Evolutionary conservation across 2,329 filamentous ascomycete genomes (phyloP), one percentile per base, ranked within the genome.

Genomic region (Xylariaceae sp.): DNA sequence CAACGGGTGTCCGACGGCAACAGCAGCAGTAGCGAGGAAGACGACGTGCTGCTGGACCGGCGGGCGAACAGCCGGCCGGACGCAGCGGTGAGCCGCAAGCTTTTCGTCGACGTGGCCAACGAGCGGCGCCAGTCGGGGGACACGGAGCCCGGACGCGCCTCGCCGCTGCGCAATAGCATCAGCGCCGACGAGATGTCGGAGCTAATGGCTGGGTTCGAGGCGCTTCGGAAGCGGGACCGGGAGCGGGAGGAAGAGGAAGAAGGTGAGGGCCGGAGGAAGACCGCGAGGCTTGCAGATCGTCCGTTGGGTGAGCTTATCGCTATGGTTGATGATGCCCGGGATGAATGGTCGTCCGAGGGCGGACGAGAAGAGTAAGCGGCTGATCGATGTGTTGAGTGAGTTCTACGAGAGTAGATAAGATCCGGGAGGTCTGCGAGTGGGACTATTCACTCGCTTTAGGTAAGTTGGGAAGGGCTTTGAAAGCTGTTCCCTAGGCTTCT

Each of bases 151-250:
- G 20, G 26, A 1, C 2, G 44, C 2, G 41, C 41, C 2, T 61
- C 62, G 3, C 50, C 60, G 1, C 44, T 63, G 2, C 43, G 59
- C 7, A 20, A 50, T 12, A 65, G 52, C 26, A 60, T 54, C 49
- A 45, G 46, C 3, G 26, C 53, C 9, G 50, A 50, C 1, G 54
- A 65, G 7, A 48, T 57, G 21, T 48, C 20, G 2, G 40, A 50
- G 26, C 20, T 61, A 12, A 29, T 23, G 7, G 40, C 41, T 2
- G n/a, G 41, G n/a, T 40, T 54, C 20, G 21, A 44, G 3, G 20
- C 4, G 44, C 2, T 18, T 18, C n/a, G 10, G 3, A 40, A 45
- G 43, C 16, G 41, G 20, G n/a, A 9, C 4, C 21, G 19, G 26
- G 48, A 48, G 48, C n/a, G n/a, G 9, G 23, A 26, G 23, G 4